Conservation (phyloP, 345 rosid species). For the Lepidium aucheri region DNA sequence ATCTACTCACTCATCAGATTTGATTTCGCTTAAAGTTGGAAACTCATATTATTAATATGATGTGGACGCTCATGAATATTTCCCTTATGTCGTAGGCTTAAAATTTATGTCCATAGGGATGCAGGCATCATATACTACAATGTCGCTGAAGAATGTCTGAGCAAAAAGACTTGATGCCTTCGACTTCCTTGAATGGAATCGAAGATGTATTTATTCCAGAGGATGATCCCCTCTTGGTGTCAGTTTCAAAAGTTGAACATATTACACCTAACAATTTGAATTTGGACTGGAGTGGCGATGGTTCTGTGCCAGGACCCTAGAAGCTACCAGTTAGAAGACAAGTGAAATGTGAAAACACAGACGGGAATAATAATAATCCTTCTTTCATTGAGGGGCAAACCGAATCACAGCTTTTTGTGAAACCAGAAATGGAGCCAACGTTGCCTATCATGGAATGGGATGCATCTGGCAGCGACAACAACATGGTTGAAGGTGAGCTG, state of each 20-base stretch:
- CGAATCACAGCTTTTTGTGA: conserved; percentile 23
- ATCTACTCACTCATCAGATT: not conserved
- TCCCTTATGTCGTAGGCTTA: no score
- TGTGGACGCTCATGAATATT: no score
- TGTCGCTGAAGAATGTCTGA: conserved; percentile 30
- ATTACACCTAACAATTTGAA: conserved; percentile 38
- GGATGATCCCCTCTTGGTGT: conserved; percentile 61
- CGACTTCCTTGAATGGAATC: conserved; percentile 25
- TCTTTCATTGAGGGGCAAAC: not conserved
- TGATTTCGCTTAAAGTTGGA: not conserved
- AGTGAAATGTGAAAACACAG: conserved; percentile 43
- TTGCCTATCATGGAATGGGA: conserved; percentile 44
- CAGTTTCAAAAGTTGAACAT: conserved; percentile 56
- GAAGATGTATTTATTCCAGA: conserved; percentile 42
- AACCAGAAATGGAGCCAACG: conserved; percentile 28
- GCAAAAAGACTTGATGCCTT: conserved; percentile 38
- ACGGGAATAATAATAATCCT: conserved; percentile 1
- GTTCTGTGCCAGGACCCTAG: conserved; percentile 36
- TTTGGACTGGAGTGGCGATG: conserved; percentile 32
- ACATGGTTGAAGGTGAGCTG: conserved; percentile 30
- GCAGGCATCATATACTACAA: no score
- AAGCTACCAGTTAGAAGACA: conserved; percentile 87
- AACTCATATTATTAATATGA: not conserved
- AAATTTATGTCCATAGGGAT: no score
- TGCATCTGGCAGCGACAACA: conserved; percentile 25